Evolutionary conservation across 1,284 basidiomycete species (phyloP), one percentile per base, ranked within the genome.

Genomic region (Trametes polyzona): DNA sequence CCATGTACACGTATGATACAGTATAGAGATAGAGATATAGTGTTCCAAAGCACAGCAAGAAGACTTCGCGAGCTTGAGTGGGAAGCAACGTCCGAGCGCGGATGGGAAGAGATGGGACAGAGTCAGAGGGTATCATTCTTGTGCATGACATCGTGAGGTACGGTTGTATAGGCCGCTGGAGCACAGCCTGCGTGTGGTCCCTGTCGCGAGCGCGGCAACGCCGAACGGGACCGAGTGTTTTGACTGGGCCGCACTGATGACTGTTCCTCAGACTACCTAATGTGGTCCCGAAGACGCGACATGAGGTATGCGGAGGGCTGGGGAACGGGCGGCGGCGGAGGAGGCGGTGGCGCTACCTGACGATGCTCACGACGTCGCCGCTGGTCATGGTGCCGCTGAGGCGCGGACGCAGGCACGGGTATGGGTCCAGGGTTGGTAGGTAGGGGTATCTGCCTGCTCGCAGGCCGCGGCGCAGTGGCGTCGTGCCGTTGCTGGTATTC

Each of bases 281-380:
- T 54, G 21, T 47, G 37, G 26, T 54, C 35, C 16, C 27, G 44
- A 23, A 54, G 52, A 29, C 44, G 52, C 27, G 52, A 47, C 21
- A 54, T 23, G 17, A 47, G 43, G 19, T 54, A 41, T 27, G 44
- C 33, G 16, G 52, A 54, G 4, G 52, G 52, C 32, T n/a, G 37
- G 1, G 37, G 52, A 32, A n/a, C 36, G 29, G 29, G 44, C 19
- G 52, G 44, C 19, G 21, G 37, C 29, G 52, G 44, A 10, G 35
- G 27, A 33, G 39, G 14, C 30, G 16, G 30, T 21, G 36, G 44
- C 3, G 29, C 39, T 24, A n/a, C n/a, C n/a, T n/a, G n/a, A n/a
- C n/a, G n/a, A n/a, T n/a, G n/a, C n/a, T n/a, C n/a, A n/a, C n/a
- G n/a, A n/a, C n/a, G n/a, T n/a, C n/a, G n/a, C n/a, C n/a, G n/a